Base-by-base conservation (phyloP, 2,329 filamentous ascomycete genomes). In the Hypoxylon sp. region DNA sequence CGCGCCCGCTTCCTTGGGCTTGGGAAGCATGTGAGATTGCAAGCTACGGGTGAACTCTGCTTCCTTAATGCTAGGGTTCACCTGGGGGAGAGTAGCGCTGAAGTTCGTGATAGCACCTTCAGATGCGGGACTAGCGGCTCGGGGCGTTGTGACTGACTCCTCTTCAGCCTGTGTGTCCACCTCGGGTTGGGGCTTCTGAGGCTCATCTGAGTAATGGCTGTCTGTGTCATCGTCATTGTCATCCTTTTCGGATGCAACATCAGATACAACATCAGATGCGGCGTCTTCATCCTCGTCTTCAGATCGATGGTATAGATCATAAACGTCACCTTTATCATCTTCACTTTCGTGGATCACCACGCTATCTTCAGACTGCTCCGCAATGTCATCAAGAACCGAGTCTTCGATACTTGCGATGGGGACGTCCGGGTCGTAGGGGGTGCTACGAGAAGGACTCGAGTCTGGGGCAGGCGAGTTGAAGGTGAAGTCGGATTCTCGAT, bases 381-480 rank as follows among this genome's bases (percentile, higher is more conserved):
- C 71, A 8, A 78, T 69, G 6, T 72, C 71, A 25, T 84, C 81
- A 30, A 84, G 68, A 27, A 83, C 75, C 1, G 80, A 82, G 59
- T 85, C 85, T 71, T 97, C 93, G 9, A 91, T 87, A 25, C 90
- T 95, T 13, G 90, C 92, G 61, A 97, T 90, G 0, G 93, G 90
- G 29, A 94, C 82, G 69, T 97, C 93, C 5, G 93, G 93, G 67
- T 97, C 91, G 52, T 91, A 79, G 21, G 83, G 74, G 37, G 83
- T 75, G 50, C 73, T 78, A n/a, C 75, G 80, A 52, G 82, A 78
- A 8, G 83, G 80, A 60, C 74, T 84, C 2, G 82, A 84, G 54
- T 78, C 80, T 2, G 79, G 75, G n/a, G 76, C 73, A 1, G 83
- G 82, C 2, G 84, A 85, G 3, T 83, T 85, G 63, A 87, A 83